These are phyloP conservation scores for Nymphaea thermarum DNA, from an alignment of 164 flowering plant species.

Conservation along the genomic window DNA sequence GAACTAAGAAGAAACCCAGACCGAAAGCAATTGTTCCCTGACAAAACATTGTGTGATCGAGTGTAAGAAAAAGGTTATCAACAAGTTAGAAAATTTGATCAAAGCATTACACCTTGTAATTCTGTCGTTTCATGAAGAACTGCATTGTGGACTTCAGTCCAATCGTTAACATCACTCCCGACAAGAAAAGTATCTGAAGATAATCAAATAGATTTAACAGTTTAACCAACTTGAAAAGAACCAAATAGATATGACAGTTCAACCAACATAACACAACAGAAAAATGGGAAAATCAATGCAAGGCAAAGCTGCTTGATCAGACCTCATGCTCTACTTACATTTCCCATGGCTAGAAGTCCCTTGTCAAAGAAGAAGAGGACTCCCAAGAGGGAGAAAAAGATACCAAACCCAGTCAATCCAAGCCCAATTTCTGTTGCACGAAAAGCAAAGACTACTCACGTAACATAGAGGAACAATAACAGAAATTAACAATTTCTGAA, in stretches of 20 bases:
- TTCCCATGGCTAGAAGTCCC: constrained; percentile 96
- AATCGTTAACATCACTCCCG: constrained; percentile 87
- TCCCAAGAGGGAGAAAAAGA: constrained; percentile 82
- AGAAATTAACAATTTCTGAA: no score
- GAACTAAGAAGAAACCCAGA: constrained; percentile 72
- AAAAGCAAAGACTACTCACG: constrained; percentile 2
- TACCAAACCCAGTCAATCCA: constrained; percentile 89
- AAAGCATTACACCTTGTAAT: constrained; percentile 44
- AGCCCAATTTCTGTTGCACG: constrained; percentile 79
- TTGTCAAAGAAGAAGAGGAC: constrained; percentile 82
- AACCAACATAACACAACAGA: background rate
- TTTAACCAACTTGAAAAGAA: constrained; percentile 1
- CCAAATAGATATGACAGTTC: constrained; percentile 3
- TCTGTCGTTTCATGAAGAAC: constrained; percentile 84
- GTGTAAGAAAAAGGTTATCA: background rate
- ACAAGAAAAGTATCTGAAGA: constrained; percentile 82
- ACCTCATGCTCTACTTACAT: constrained; percentile 39
- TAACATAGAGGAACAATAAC: no score
- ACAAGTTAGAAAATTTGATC: background rate
- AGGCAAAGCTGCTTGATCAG: background rate
- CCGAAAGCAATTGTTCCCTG: constrained; percentile 95
- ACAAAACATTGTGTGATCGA: constrained; percentile 1
- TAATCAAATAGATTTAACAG: constrained; percentile 6
- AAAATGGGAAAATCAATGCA: background rate
- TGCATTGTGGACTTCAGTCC: constrained; percentile 84